phyloP scores from a whole-genome alignment of 371 early-diverging fungal species.

The Mortierella sp. region DNA sequence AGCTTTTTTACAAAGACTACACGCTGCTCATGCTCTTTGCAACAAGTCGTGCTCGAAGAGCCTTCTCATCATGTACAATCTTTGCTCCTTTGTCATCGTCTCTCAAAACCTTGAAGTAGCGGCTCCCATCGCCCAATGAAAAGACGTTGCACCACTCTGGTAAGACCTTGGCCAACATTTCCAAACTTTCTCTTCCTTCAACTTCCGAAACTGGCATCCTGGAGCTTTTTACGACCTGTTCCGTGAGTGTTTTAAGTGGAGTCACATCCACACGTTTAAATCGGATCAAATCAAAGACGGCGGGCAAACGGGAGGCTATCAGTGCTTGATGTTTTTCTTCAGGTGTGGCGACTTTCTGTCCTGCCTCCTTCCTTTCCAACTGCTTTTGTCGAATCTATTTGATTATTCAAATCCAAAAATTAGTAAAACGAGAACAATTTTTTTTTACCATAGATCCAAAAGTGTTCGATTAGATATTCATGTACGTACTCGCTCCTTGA shows the following conservation, averaged over 20 bases:
- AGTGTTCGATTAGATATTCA: neutral
- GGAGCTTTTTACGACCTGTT: conserved; percentile 39
- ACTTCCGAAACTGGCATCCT: conserved; percentile 42
- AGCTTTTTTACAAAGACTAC: neutral
- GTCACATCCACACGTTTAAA: conserved; percentile 50
- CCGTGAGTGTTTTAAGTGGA: conserved; percentile 23
- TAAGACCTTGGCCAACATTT: conserved; percentile 33
- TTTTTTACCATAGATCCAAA: neutral
- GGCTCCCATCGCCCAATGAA: conserved; percentile 20
- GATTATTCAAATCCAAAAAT: neutral
- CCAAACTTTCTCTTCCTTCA: conserved; percentile 40
- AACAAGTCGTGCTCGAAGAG: conserved; percentile 33
- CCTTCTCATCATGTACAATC: conserved; percentile 29
- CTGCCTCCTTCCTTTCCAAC: conserved; percentile 23
- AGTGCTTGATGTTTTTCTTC: conserved; percentile 34
- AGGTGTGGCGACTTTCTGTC: conserved; percentile 16
- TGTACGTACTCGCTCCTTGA: conserved; percentile 38
- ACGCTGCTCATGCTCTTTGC: conserved; percentile 4
- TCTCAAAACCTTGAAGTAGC: conserved; percentile 34
- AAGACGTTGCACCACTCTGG: conserved; percentile 51
- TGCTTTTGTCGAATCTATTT: conserved; percentile 43
- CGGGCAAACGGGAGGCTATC: conserved; percentile 33
- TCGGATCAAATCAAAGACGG: conserved; percentile 50
- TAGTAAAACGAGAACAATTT: too few species aligned
- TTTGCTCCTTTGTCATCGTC: conserved; percentile 21